Base-by-base conservation (phyloP, 768 basidiomycete species). In the Suillus clintonianus region DNA sequence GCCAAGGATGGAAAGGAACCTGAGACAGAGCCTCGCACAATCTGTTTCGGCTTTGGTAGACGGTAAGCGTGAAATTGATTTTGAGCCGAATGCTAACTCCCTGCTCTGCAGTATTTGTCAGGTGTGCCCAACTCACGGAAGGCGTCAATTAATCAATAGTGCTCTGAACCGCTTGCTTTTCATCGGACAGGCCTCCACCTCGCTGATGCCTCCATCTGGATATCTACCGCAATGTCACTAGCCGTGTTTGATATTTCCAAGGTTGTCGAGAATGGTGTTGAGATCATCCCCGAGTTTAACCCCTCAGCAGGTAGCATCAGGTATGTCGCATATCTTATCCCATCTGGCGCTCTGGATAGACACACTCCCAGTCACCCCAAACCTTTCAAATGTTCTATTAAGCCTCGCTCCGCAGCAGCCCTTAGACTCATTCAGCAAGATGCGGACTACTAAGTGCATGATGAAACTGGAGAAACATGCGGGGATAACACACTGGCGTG, bases 41-140 rank as follows among this genome's bases (percentile, higher is more conserved):
- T 78, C 1, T 79, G 77, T 62, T 85, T 85, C 64, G 84, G 84
- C 1, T 85, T 76, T 58, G 83, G 82, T 19, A 79, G 84, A 22
- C 79, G 24, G 47, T 48, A 14, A 48, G 47, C 13, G 24, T 14
- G 7, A 6, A 14, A 6, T 24, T 48, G 24, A 1, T 6, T 24
- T 24, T 24, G 45, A 24, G 13, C 24, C 3, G 14, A 48, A 48
- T 24, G n/a, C 22, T 24, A 15, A 48, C 24, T 48, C 8, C 24
- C 22, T 48, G 24, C 22, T 15, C 47, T 6, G 14, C 7, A 48
- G 47, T 14, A 48, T 48, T 48, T 48, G 47, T 14, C 47, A 48
- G 47, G 47, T 48, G 24, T 24, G 22, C 3, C 13, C 14, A 14
- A 15, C 22, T 48, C 24, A 14, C 24, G 14, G 13, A 14, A 15